Conservation (phyloP, 305 asterid species). For the Fraxinus sp. region DNA sequence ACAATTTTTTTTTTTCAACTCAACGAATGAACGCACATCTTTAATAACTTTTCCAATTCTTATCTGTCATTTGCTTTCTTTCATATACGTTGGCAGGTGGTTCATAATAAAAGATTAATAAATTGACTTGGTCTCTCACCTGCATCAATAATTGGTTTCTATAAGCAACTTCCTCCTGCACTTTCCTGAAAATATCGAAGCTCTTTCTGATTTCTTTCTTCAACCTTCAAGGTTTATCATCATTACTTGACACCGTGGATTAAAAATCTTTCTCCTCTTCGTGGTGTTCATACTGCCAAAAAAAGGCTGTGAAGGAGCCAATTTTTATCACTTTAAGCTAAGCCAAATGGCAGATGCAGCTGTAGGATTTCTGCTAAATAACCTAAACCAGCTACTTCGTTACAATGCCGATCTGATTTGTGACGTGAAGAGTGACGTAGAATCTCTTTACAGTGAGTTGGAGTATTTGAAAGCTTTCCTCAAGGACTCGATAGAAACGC, state of each 20-base stretch:
- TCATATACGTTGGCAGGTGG: background rate
- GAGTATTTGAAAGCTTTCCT: background rate
- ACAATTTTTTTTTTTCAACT: too few species aligned
- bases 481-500: background rate
- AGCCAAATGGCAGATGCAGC: constrained; percentile 20
- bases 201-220: too few species aligned
- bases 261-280: too few species aligned
- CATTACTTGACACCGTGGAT: background rate
- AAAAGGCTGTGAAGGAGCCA: too few species aligned
- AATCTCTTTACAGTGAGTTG: background rate
- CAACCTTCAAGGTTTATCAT: background rate
- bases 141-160: background rate
- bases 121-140: background rate
- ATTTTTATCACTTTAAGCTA: too few species aligned
- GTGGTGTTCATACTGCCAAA: too few species aligned
- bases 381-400: background rate
- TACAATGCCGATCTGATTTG: background rate
- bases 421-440: background rate
- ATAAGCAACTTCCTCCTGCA: background rate
- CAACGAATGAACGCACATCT: too few species aligned
- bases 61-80: too few species aligned
- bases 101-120: background rate
- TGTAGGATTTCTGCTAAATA: background rate
- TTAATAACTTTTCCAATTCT: too few species aligned
- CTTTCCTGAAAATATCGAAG: background rate